Evolutionary conservation across 352 stramenopile species (phyloP), one percentile per base, ranked within the genome.

Genomic region (Peronosclerospora sorghi): DNA sequence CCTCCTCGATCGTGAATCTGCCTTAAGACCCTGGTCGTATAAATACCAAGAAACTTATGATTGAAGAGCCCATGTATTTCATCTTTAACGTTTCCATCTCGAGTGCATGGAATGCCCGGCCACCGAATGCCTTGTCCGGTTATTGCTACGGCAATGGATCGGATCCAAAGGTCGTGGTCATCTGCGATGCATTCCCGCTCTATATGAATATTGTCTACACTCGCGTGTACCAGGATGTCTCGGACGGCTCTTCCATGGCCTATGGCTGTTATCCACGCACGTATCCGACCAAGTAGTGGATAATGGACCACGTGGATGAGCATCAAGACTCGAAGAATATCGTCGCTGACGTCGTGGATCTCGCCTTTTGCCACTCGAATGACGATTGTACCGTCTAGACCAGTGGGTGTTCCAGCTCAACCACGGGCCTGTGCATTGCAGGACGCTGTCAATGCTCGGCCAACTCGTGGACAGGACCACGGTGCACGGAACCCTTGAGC

Each of bases 51-150:
- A 79, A 80, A 34, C 48, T 77, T 21, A 76, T 81, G 62, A 70
- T 93, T 4, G 68, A 83, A 35, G 88, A 97, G 54, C 88, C 88
- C 4, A 92, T 88, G 68, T 82, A 81, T 54, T 47, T 84, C 20
- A 84, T 84, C 36, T 73, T 84, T 35, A 84, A 84, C 49, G 68
- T 84, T 8, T 68, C 72, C 1, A 44, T 84, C 0, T 73, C 68
- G 0, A 68, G 57, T 1, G 68, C 58, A 24, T 83, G 71, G 71
- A 63, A 63, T 13, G 23, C 64, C 0, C 46, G 19, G 14, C 69
- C 69, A 26, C 65, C 66, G 2, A 73, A 73, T 34, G 47, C 63
- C 14, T 56, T 51, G 4, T 45, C 34, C 8, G 41, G 44, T 10
- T 34, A 38, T 8, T 81, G 68, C 38, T 56, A 59, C 8, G 60